Evolutionary conservation across 1,139 yeast species (phyloP), one percentile per base, ranked within the genome.

Genomic region (Candida tropicalis): DNA sequence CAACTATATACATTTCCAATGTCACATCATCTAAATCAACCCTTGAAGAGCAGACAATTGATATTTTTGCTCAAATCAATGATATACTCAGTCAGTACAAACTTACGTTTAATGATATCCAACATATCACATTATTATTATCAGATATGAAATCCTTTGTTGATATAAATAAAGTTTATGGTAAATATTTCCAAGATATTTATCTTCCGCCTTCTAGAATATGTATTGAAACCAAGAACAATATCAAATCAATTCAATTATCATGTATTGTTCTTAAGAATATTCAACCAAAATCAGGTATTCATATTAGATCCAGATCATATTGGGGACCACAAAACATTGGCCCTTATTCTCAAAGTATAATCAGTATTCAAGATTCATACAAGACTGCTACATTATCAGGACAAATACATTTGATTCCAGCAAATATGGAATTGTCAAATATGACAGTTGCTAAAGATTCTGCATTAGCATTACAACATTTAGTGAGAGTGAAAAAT

Each of bases 321-420:
- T 90, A 85, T 60, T 93, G 99, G 99, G 97, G 97, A 0, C 99
- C 99, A 0, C 95, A 96, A 37, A 93, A 93, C 54, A 93, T 93
- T 44, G 99, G 99, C 0, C 99, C 99, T 0, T 93, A 93, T 60
- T 91, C 99, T 0, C 99, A 93, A 62, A 79, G 93, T 0, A 79
- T 83, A 10, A 68, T 80, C 40, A 77, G 73, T 42, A 60, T 60
- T 6, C 66, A 65, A 13, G 73, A 76, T 24, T 43, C 44, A 6
- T 59, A 60, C 44, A 63, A 69, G 31, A 54, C 80, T 6, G 82
- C 87, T 0, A 77, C 81, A 34, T 65, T 90, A n/a, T 88, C 97
- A 34, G 99, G 99, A 0, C 98, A 93, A 63, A 91, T 93, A 32
- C 96, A 97, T 1, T 68, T 93, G 38, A 60, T 85, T 3, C 98